A percentile compares a stretch with the other conserved stretches of the same genome.
Conservation (phyloP, 2,329 filamentous ascomycete species). For the Colletotrichum chlorophyti region DNA sequence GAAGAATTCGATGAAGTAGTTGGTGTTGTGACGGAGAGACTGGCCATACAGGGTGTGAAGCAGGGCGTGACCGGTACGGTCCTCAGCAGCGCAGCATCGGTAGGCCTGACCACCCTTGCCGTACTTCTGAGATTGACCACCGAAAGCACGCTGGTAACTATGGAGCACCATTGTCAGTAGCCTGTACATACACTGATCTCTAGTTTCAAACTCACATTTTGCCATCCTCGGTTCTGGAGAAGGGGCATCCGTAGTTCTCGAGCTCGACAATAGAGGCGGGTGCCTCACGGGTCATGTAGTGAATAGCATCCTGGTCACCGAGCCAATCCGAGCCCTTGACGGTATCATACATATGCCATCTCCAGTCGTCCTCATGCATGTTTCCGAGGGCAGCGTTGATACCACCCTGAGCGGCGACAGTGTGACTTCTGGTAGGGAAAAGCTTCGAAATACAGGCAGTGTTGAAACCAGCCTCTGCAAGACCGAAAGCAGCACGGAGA, state of each 20-base stretch:
- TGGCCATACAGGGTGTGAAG: conserved; percentile 98
- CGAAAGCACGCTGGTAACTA: conserved; percentile 96
- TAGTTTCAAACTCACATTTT: conserved; percentile 73
- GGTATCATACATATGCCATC: conserved; percentile 99
- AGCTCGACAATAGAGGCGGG: conserved; percentile 91
- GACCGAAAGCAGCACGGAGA: conserved; percentile 82
- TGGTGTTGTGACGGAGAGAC: conserved; percentile 95
- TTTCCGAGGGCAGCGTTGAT: conserved; percentile 91
- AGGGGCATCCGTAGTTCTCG: conserved; percentile 97
- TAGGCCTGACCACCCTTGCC: conserved; percentile 99
- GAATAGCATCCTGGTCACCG: conserved; percentile 95
- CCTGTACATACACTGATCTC: no score
- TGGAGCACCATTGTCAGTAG: conserved; percentile 31
- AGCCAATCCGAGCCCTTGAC: conserved; percentile 98
- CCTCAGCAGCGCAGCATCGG: conserved; percentile 93
- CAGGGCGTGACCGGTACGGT: conserved; percentile 95
- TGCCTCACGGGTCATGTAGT: conserved; percentile 98
- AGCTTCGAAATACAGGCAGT: conserved; percentile 88
- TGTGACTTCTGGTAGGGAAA: conserved; percentile 86
- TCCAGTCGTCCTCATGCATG: conserved; percentile 98
- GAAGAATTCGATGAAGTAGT: conserved; percentile 99
- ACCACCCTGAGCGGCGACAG: conserved; percentile 81
- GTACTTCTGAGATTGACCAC: conserved; percentile 93
- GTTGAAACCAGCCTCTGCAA: conserved; percentile 89
- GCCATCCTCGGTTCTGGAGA: conserved; percentile 94